Evolutionary conservation across 495 filamentous ascomycete genomes (phyloP), one percentile per base, ranked within the genome.

Genomic region (Lophiotrema nucula): DNA sequence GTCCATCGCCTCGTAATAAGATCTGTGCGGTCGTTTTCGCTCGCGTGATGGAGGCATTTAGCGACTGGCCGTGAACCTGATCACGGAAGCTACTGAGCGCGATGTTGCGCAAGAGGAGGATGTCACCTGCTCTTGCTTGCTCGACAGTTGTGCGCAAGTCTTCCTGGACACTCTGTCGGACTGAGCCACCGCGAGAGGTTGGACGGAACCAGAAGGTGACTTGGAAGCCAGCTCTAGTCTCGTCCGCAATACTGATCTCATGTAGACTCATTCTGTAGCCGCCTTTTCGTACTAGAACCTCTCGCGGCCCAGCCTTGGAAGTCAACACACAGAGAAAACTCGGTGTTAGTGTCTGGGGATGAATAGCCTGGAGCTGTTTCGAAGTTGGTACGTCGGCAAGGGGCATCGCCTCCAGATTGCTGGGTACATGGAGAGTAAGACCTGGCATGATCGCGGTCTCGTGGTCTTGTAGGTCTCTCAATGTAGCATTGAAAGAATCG

Each of bases 221-320:
- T 12, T 77, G 81, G 69, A 97, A 95, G 13, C 88, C 88, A 12
- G 88, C 83, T 46, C 78, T 82, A 1, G 90, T 93, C 52, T 96
- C 90, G 66, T 97, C 92, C 12, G 88, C 91, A 1, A 96, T 88
- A 1, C 90, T 77, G 4, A 95, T 69, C 65, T 95, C 90, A 28
- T 90, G 73, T 0, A 95, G 77, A 28, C 86, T 77, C 42, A 85
- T 77, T 16, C 56, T 48, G 16, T 62, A 50, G 41, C 72, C 72
- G 22, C 72, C 75, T 1, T 72, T 62, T 11, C 80, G 78, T 66
- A 80, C 77, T 22, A 74, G 71, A 37, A 87, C 74, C 21, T 76
- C 79, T n/a, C 88, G 84, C 2, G 85, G 78, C 25, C 82, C 76
- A 3, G 85, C 77, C 45, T 91, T 77, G 28, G 85, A 81, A 51